Conservation (phyloP, 164 flowering plant species). For the Berberis vulgaris region DNA sequence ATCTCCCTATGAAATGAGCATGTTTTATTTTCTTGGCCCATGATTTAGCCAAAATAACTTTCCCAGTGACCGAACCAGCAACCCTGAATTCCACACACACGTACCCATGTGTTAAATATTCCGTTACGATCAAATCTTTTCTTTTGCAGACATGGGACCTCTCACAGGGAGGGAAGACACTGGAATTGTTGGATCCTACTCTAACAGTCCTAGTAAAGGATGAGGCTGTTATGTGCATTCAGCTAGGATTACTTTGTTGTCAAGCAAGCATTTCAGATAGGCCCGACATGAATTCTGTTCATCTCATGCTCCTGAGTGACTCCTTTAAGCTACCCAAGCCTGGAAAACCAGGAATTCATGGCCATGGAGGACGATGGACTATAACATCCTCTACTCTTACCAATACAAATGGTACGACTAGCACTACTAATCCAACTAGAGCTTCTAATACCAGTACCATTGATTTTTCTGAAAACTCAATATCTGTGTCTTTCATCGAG, state of each 20-base stretch:
- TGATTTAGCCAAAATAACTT: too few relatives aligned
- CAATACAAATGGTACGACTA: conserved; percentile 17
- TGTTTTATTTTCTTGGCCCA: too few relatives aligned
- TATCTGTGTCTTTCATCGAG: conserved; percentile 54
- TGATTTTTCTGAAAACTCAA: conserved; percentile 57
- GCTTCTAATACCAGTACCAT: conserved; percentile 26
- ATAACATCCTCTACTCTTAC: conserved; percentile 31
- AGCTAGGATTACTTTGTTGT: conserved; percentile 65
- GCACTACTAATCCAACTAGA: conserved; percentile 23
- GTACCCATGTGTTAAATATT: too few relatives aligned
- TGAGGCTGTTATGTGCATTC: conserved; percentile 65
- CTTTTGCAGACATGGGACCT: conserved; percentile 54
- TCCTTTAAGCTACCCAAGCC: conserved; percentile 61
- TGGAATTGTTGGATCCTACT: conserved; percentile 50
- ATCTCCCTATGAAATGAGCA: too few relatives aligned
- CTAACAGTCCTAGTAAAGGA: conserved; percentile 30
- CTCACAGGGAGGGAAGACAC: conserved; percentile 33
- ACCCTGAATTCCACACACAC: too few relatives aligned
- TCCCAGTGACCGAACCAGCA: too few relatives aligned
- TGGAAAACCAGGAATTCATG: conserved; percentile 68
- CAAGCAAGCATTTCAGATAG: conserved; percentile 53
- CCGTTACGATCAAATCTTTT: background rate
- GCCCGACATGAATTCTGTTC: conserved; percentile 62
- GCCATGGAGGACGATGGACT: conserved; percentile 48
- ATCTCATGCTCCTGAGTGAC: conserved; percentile 64